Evolutionary conservation across 2,329 filamentous ascomycete genomes (phyloP).

Genomic region (Pseudogymnoascus verrucosus): DNA sequence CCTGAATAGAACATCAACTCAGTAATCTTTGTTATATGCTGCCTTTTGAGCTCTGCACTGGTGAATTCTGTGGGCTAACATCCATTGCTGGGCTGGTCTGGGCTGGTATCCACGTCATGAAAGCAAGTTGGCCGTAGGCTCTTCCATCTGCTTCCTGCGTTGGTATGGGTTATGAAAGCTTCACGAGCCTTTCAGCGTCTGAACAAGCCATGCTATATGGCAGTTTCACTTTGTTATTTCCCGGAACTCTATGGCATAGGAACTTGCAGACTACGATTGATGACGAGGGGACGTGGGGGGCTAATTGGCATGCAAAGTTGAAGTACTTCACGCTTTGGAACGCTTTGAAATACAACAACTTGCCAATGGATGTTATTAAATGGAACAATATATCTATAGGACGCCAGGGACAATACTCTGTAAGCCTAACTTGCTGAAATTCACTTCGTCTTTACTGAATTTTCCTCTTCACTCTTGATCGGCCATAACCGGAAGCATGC

Average conservation of each 20-base stretch:
- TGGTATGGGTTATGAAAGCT: neutral
- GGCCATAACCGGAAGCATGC: neutral
- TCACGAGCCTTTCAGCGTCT: neutral
- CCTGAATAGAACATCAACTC: constrained; percentile 8
- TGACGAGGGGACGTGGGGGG: neutral
- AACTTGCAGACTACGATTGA: neutral
- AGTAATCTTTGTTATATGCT: neutral
- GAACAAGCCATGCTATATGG: neutral
- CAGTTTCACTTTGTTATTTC: neutral
- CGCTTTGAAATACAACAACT: neutral
- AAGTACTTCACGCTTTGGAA: neutral
- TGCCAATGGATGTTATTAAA: neutral
- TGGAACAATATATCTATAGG: neutral
- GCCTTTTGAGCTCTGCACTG: neutral
- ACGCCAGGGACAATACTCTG: neutral
- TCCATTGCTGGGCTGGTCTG: neutral
- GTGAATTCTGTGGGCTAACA: neutral
- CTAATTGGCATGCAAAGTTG: neutral
- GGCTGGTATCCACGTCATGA: neutral
- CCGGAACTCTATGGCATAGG: neutral
- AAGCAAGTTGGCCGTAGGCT: neutral
- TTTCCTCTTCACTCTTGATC: neutral
- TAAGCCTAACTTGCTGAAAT: neutral
- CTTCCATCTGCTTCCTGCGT: neutral
- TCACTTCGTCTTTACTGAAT: neutral